Evolutionary conservation across 352 stramenopile genomes (phyloP), one percentile per base, ranked within the genome.

Genomic region (Globisporangium recalcitrans): DNA sequence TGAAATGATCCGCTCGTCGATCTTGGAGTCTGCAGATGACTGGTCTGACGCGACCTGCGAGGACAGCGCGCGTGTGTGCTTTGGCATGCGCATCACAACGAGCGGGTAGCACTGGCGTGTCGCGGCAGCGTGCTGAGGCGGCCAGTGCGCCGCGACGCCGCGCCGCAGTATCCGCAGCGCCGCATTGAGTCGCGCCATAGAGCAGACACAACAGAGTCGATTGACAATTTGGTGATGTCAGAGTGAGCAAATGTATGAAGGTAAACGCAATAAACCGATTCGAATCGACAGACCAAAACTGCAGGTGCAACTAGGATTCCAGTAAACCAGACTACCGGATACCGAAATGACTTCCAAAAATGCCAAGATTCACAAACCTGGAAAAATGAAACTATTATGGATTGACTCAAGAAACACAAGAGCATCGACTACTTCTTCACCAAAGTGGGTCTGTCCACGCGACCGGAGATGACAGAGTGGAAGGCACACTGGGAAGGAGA

Each of bases 1-100:
- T 14, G 80, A 91, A 66, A 91, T 85, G 70, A 89, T 89, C 10
- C 78, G 77, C 60, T 91, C 82, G 60, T 91, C 53, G 36, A 51
- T 14, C 19, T 29, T 38, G 31, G 53, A 21, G 7, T 56, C 49
- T 11, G 19, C 11, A 34, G 3, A 14, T 5, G 49, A 32, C 53
- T 34, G 27, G 6, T 8, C 24, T 26, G 53, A n/a, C 38, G 16
- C 9, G 22, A 4, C 24, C 34, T 47, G 53, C 2, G 53, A 51
- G 14, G 13, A 48, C 24, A 51, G 34, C n/a, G 22, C n/a, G 11
- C 16, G 31, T 1, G 16, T 21, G 14, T 32, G 3, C 5, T 13
- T 38, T 6, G 36, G 1, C 36, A 10, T 7, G 14, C 36, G 36
- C 36, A 4, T 42, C 36, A 9, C 13, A 4, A n/a, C 9, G 53